Evolutionary conservation across 2,329 filamentous ascomycete genomes (phyloP).

Genomic region (Pyrenophora tritici-repentis): DNA sequence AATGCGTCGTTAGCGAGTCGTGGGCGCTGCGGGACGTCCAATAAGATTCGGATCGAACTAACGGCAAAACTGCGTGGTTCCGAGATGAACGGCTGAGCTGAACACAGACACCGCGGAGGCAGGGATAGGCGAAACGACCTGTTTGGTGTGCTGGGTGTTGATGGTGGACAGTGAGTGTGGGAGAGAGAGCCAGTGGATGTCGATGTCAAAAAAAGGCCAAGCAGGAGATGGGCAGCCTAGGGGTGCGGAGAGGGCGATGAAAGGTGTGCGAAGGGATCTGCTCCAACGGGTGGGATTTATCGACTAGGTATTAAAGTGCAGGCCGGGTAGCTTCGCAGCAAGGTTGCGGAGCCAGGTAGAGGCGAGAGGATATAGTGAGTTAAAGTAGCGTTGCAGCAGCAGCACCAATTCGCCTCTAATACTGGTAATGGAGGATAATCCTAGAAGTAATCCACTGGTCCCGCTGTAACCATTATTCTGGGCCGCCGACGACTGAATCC

Average conservation of each 20-base stretch:
- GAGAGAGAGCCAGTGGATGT: conserved; percentile 7
- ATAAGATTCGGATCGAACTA: conserved; percentile 32
- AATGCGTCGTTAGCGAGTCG: conserved; percentile 43
- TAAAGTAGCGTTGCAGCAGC: conserved; percentile 41
- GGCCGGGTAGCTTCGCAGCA: conserved; percentile 16
- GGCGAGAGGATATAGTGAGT: conserved; percentile 40
- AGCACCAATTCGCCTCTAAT: conserved; percentile 35
- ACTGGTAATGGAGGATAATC: conserved; percentile 36
- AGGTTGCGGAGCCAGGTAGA: conserved; percentile 39
- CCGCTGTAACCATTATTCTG: conserved; percentile 34
- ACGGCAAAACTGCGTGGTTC: conserved; percentile 32
- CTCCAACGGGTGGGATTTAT: conserved; percentile 43
- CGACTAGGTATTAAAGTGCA: conserved; percentile 42
- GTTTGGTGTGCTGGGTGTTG: conserved; percentile 17
- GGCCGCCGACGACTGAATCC: conserved; percentile 40
- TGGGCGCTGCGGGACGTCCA: conserved; percentile 35
- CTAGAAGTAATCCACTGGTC: conserved; percentile 30
- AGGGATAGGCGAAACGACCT: conserved; percentile 17
- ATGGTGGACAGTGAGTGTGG: conserved; percentile 15
- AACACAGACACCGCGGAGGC: conserved; percentile 20
- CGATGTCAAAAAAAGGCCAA: conserved; percentile 25
- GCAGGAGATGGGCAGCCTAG: conserved; percentile 25
- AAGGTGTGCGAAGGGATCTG: conserved; percentile 38
- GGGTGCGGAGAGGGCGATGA: conserved; percentile 28
- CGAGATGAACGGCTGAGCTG: conserved; percentile 26